phyloP scores from a whole-genome alignment of 2,329 filamentous ascomycete genomes.

The Paecilomyces sp. region DNA sequence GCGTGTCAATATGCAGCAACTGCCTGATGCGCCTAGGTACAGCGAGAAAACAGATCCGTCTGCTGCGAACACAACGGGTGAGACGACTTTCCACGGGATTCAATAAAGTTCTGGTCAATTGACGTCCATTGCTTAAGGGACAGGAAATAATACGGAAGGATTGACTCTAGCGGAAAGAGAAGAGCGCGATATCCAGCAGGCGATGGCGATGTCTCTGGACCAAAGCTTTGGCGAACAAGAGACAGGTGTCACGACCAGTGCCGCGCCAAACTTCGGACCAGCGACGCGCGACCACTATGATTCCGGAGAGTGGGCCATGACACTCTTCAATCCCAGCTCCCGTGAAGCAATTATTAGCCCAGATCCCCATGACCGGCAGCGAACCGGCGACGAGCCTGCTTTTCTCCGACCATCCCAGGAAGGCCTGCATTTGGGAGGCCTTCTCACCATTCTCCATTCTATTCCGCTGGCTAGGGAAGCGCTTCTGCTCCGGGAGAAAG shows the following conservation, averaged over 20 bases:
- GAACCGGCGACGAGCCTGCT: constrained; percentile 43
- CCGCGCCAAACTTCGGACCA: constrained; percentile 44
- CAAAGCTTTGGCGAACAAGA: constrained; percentile 45
- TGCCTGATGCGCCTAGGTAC: constrained; percentile 10
- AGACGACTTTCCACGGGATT: constrained; percentile 4
- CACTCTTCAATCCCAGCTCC: constrained; percentile 39
- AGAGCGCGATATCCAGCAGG: constrained; percentile 38
- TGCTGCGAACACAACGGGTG: constrained; percentile 22
- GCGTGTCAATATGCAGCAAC: constrained; percentile 27
- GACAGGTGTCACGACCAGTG: constrained; percentile 42
- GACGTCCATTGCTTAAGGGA: constrained; percentile 8
- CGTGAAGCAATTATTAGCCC: constrained; percentile 51
- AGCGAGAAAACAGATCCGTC: constrained; percentile 18
- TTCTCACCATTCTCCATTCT: constrained; percentile 56
- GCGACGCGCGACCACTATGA: constrained; percentile 51
- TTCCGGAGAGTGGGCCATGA: constrained; percentile 49
- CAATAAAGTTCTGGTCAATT: background rate
- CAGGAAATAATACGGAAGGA: constrained; percentile 19
- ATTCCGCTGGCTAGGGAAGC: constrained; percentile 54
- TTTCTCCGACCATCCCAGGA: constrained; percentile 51
- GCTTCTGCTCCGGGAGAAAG: constrained; percentile 42
- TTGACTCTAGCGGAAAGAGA: constrained; percentile 36
- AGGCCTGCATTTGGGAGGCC: constrained; percentile 48
- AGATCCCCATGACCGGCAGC: constrained; percentile 42
- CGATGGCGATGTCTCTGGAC: constrained; percentile 40